phyloP scores from a whole-genome alignment of 2,329 filamentous ascomycete genomes.

The Aspergillus aculeatinus region DNA sequence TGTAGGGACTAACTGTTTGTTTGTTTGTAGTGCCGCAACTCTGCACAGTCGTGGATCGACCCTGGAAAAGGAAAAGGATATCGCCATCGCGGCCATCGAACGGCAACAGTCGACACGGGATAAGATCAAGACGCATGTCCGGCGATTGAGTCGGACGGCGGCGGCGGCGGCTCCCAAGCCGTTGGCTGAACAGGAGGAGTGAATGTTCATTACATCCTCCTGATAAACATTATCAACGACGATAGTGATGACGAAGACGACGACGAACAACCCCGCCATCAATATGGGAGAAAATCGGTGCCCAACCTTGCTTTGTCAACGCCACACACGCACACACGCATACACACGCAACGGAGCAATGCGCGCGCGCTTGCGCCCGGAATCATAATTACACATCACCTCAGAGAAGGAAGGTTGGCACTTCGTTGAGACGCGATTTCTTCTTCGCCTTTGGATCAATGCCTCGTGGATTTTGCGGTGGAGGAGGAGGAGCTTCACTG shows the following conservation, averaged over 20 bases:
- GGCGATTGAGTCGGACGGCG: slow-evolving; percentile 30
- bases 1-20: neutral
- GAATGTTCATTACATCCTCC: neutral
- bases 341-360: neutral
- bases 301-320: neutral
- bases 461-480: slow-evolving; percentile 15
- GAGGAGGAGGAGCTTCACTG: slow-evolving; percentile 6
- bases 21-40: slow-evolving; percentile 34
- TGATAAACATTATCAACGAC: neutral
- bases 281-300: neutral
- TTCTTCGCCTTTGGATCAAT: slow-evolving; percentile 34
- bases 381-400: neutral
- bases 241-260: neutral
- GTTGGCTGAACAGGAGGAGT: slow-evolving; percentile 15
- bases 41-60: slow-evolving; percentile 32
- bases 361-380: neutral
- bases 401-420: slow-evolving; percentile 47
- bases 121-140: slow-evolving; percentile 31
- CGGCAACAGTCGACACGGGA: slow-evolving; percentile 30
- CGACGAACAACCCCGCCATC: neutral
- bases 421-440: slow-evolving; percentile 43
- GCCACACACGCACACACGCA: neutral
- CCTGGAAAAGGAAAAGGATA: slow-evolving; percentile 28
- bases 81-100: slow-evolving; percentile 24
- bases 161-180: slow-evolving; percentile 21